Conservation (phyloP, 1,139 yeast genomes). For the Pichia sp. region DNA sequence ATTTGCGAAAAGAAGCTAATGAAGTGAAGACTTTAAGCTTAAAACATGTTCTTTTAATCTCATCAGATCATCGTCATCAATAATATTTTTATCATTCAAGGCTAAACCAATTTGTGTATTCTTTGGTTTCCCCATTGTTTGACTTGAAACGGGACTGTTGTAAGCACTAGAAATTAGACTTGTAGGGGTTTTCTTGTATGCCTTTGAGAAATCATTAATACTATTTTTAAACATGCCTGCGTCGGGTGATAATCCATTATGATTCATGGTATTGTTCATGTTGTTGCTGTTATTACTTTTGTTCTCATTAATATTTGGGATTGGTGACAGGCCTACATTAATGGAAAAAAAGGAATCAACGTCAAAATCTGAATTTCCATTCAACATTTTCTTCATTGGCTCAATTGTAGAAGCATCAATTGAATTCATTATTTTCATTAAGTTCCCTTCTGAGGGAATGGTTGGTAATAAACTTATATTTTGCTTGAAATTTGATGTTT, state of each 20-base stretch:
- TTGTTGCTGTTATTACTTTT: not conserved
- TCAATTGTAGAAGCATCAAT: slow-evolving; percentile 7
- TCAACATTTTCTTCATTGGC: slow-evolving; percentile 1
- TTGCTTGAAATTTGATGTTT: slow-evolving; percentile 4
- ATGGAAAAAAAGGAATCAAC: slow-evolving; percentile 7
- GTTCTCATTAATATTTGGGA: not conserved
- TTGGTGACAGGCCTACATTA: not conserved
- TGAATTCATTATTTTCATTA: slow-evolving; percentile 16
- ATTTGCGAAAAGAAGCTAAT: not conserved
- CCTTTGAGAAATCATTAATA: slow-evolving; percentile 14
- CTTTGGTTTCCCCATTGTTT: not conserved
- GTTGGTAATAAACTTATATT: slow-evolving; percentile 16
- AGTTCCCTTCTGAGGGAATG: slow-evolving; percentile 23
- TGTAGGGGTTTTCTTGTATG: slow-evolving; percentile 11
- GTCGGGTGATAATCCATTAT: slow-evolving; percentile 4
- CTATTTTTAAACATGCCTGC: not conserved
- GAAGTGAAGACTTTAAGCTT: slow-evolving; percentile 22
- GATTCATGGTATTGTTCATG: not conserved
- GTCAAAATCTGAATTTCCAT: slow-evolving; percentile 11
- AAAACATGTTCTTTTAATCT: slow-evolving; percentile 26
- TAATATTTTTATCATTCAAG: slow-evolving; percentile 11
- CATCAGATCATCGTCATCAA: slow-evolving; percentile 27
- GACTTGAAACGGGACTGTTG: not conserved
- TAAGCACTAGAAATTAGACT: slow-evolving; percentile 6
- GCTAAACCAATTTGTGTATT: not conserved